A percentile compares a stretch with the other conserved stretches of the same genome.
Evolutionary conservation across 495 filamentous ascomycete species (phyloP).

Genomic region (Gamarada debralockiae): DNA sequence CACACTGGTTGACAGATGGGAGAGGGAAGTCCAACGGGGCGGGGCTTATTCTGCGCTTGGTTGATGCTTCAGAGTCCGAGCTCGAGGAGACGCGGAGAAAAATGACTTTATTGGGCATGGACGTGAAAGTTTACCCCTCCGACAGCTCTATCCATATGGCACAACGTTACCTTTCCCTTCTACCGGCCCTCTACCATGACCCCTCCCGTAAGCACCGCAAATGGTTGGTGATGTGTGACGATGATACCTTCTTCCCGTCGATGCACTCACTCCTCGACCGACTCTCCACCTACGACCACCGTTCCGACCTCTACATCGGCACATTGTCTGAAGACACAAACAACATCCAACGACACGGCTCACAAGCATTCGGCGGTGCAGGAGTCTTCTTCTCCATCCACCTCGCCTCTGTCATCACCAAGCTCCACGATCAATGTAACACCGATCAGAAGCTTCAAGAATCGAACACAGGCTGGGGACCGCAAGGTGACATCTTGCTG

Average conservation of each 20-base stretch:
- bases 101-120: constrained; percentile 16
- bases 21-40: constrained; percentile 36
- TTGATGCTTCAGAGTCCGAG: constrained; percentile 17
- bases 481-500: constrained; percentile 41
- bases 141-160: constrained; percentile 23
- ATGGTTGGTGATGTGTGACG: constrained; percentile 37
- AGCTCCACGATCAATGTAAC: constrained; percentile 25
- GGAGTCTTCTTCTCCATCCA: constrained; percentile 55
- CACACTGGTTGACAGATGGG: constrained; percentile 29
- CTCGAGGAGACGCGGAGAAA: constrained; percentile 8
- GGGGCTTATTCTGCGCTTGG: constrained; percentile 16
- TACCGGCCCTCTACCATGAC: constrained; percentile 20
- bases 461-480: constrained; percentile 24
- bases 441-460: constrained; percentile 42
- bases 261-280: constrained; percentile 44
- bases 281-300: constrained; percentile 42
- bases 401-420: constrained; percentile 38
- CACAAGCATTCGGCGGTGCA: constrained; percentile 55
- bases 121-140: constrained; percentile 18
- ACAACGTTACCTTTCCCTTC: constrained; percentile 21
- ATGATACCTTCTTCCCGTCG: constrained; percentile 53
- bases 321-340: constrained; percentile 43
- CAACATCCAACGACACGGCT: constrained; percentile 39
- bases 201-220: constrained; percentile 21
- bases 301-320: constrained; percentile 48